These are phyloP conservation scores for Pichia manshurica DNA, from an alignment of 805 yeast species.

Conservation along the genomic window DNA sequence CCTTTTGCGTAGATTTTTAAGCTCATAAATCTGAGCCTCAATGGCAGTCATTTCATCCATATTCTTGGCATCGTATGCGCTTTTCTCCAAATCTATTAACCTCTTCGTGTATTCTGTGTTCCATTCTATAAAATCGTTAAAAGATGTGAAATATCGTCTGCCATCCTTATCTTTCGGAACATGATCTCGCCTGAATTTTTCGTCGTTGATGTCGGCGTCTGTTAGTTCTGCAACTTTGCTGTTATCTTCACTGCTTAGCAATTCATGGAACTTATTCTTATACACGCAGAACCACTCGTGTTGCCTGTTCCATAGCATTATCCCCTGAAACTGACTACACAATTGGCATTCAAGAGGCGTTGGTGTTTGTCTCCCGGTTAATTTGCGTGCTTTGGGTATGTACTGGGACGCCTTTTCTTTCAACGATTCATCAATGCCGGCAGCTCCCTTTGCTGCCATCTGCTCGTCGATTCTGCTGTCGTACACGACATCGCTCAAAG, in stretches of 20 bases:
- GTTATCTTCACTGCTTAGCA: constrained; percentile 6
- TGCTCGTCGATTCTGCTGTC: background rate
- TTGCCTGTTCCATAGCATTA: constrained; percentile 25
- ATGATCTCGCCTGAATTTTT: background rate
- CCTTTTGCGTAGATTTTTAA: constrained; percentile 14
- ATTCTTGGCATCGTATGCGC: constrained; percentile 16
- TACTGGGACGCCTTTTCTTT: background rate
- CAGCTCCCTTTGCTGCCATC: background rate
- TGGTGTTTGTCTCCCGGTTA: constrained; percentile 28
- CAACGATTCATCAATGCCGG: too few species aligned
- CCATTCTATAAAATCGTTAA: constrained; percentile 25
- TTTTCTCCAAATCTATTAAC: constrained; percentile 16
- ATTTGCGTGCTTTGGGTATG: constrained; percentile 12
- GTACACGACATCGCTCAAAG: constrained; percentile 7
- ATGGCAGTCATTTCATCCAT: constrained; percentile 16
- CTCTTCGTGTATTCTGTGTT: constrained; percentile 12
- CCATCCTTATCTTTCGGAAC: constrained; percentile 21
- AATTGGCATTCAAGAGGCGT: constrained; percentile 28
- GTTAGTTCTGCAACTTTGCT: background rate
- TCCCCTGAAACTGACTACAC: constrained; percentile 26
- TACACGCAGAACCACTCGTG: constrained; percentile 31
- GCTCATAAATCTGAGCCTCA: constrained; percentile 16
- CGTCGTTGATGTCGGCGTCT: background rate
- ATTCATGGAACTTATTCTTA: constrained; percentile 1
- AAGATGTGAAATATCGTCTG: constrained; percentile 19